Evolutionary conservation across 1,284 basidiomycete genomes (phyloP).

Genomic region (Microbotryum violaceum): DNA sequence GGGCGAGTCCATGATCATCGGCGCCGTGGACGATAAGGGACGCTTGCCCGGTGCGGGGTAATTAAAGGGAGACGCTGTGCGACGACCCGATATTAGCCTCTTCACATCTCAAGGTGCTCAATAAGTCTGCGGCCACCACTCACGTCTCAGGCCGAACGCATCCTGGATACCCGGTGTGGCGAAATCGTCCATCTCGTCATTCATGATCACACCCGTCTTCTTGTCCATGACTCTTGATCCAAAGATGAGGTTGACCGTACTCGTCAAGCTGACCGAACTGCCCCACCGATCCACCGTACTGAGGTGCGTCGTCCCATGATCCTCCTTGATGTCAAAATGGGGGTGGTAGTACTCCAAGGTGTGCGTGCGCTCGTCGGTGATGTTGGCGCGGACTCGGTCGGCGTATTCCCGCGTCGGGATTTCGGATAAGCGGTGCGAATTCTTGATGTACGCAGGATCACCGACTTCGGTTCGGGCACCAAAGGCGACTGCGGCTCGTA

Average conservation of each 20-base stretch:
- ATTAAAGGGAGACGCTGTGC: conserved; percentile 49
- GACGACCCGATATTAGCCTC: background rate
- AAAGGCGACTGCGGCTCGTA: conserved; percentile 37
- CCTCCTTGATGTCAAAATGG: conserved; percentile 61
- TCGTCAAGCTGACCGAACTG: conserved; percentile 76
- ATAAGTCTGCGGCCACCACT: background rate
- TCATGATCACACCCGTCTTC: conserved; percentile 76
- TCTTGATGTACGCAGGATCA: conserved; percentile 61
- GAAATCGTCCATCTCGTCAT: conserved; percentile 79
- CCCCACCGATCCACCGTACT: conserved; percentile 72
- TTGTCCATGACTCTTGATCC: conserved; percentile 78
- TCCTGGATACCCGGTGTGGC: conserved; percentile 72
- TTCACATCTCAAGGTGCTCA: background rate
- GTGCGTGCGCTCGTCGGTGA: conserved; percentile 79
- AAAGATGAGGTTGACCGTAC: conserved; percentile 78
- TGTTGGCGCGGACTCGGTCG: conserved; percentile 53
- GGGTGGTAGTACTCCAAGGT: conserved; percentile 73
- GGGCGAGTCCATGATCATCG: conserved; percentile 63
- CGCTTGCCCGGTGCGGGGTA: conserved; percentile 72
- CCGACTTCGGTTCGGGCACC: conserved; percentile 65
- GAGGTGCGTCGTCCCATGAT: conserved; percentile 85
- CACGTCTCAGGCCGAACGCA: conserved; percentile 58
- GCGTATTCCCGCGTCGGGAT: conserved; percentile 68
- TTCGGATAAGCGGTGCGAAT: conserved; percentile 52
- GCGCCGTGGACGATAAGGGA: conserved; percentile 72